Evolutionary conservation across 2,329 filamentous ascomycete species (phyloP), one percentile per base, ranked within the genome.

Genomic region (Penicillium sp.): DNA sequence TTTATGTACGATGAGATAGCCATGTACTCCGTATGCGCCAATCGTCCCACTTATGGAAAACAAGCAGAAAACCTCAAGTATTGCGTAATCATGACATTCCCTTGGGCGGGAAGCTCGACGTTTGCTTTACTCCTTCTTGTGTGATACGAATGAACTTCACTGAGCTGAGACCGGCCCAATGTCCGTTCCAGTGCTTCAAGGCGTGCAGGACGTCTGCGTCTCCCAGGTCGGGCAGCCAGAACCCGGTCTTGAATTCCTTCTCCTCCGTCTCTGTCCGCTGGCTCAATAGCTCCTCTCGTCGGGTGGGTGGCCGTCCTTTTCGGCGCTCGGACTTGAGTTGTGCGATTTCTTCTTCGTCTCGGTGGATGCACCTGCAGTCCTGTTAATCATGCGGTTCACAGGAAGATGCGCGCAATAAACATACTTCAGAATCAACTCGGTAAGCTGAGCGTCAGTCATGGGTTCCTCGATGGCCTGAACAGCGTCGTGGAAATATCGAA

Each of bases 161-260:
- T 9, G 84, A 88, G 36, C 87, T 86, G 62, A 97, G 82, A 68
- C 89, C 89, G 9, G 90, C 83, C 94, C 94, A 98, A 27, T 90
- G 85, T 4, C 90, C 90, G 64, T 92, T 89, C 91, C 92, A 98
- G 22, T 82, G 81, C 62, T 86, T 83, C 41, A 98, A 76, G 64
- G 85, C 82, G 58, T 82, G 77, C 53, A 90, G 77, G 65, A 88
- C 92, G 50, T 87, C 83, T 41, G 83, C 80, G 43, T 87, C 83
- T 56, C 86, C 84, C 55, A 97, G 79, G 71, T 97, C 90, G 0
- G 94, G 93, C 41, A 96, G 75, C 76, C 74, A 89, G 70, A 96
- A 96, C 0, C 95, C 95, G 54, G 87, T 87, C 63, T 88, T 84
- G 65, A 90, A 91, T 79, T 99, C 95, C 66, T 89, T 89, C 70